A percentile compares a stretch with the other conserved stretches of the same genome.
These are phyloP conservation scores for Dactylellina drechsleri DNA, from an alignment of 2,329 filamentous ascomycete species.

Conservation along the genomic window DNA sequence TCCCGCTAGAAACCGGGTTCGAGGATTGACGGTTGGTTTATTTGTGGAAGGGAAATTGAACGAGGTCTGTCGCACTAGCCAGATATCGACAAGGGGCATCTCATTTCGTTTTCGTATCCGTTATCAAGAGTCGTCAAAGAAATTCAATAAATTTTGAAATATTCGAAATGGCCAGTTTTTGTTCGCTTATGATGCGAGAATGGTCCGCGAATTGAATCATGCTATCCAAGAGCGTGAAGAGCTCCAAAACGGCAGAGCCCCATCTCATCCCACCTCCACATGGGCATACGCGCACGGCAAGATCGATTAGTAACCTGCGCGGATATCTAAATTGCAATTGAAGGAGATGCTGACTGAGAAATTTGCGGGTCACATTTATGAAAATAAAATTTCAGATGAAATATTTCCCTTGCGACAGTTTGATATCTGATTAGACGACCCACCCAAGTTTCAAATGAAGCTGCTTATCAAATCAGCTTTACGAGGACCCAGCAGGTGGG, in stretches of 20 bases:
- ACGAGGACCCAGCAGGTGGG: too few relatives aligned
- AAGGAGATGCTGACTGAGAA: background rate
- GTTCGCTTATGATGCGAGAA: too few relatives aligned
- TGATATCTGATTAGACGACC: background rate
- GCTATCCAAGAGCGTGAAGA: too few relatives aligned
- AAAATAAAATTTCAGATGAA: too few relatives aligned
- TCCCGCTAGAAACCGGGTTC: conserved; percentile 37
- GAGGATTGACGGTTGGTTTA: conserved; percentile 3
- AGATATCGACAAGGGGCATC: conserved; percentile 23
- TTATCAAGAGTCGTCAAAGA: too few relatives aligned
- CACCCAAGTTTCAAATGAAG: too few relatives aligned
- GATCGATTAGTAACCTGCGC: conserved; percentile 36
- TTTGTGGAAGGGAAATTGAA: conserved; percentile 14
- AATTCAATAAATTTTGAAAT: too few relatives aligned
- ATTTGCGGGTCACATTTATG: conserved; percentile 8
- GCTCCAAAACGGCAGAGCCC: too few relatives aligned
- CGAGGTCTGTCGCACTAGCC: conserved; percentile 47
- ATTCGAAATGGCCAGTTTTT: too few relatives aligned
- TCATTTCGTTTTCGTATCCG: background rate
- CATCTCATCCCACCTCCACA: background rate
- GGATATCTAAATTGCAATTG: background rate
- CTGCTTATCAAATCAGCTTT: conserved; percentile 45
- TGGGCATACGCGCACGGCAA: background rate
- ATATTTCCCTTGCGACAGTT: background rate
- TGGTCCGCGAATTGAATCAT: too few relatives aligned